These are phyloP conservation scores for Acer yangbiense DNA, from an alignment of 345 rosid species.

Conservation along the genomic window DNA sequence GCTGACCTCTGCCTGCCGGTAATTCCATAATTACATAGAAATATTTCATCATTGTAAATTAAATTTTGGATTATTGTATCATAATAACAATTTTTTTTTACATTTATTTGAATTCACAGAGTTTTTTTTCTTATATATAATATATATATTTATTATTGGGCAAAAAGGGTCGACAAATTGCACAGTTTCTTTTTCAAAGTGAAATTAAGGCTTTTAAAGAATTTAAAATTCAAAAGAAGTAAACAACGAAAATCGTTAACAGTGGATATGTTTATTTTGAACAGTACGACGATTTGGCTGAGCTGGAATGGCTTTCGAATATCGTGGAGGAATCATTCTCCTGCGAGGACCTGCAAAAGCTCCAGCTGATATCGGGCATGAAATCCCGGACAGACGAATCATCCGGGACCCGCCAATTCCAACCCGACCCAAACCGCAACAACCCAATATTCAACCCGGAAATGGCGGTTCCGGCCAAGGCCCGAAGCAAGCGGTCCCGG, in stretches of 20 bases:
- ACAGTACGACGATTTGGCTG: constrained; percentile 91
- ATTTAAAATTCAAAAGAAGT: constrained; percentile 4
- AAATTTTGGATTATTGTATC: neutral
- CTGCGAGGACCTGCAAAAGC: constrained; percentile 81
- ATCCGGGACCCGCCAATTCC: constrained; percentile 41
- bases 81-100: neutral
- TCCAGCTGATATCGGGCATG: constrained; percentile 75
- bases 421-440: constrained; percentile 19
- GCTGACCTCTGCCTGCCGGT: constrained; percentile 89
- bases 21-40: constrained; percentile 23
- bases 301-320: constrained; percentile 96
- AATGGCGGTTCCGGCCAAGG: constrained; percentile 83
- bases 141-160: neutral
- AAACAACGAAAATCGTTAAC: neutral
- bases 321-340: constrained; percentile 96
- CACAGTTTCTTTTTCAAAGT: constrained; percentile 15
- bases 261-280: neutral
- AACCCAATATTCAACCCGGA: constrained; percentile 56
- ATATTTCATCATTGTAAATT: neutral
- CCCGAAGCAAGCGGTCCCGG: constrained; percentile 94
- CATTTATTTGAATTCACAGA: no score
- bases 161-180: constrained; percentile 11
- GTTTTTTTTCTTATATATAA: no score
- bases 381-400: constrained; percentile 57
- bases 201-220: neutral